Conservation (phyloP, 2,329 filamentous ascomycete species). For the Sclerotiophoma versabilis region DNA sequence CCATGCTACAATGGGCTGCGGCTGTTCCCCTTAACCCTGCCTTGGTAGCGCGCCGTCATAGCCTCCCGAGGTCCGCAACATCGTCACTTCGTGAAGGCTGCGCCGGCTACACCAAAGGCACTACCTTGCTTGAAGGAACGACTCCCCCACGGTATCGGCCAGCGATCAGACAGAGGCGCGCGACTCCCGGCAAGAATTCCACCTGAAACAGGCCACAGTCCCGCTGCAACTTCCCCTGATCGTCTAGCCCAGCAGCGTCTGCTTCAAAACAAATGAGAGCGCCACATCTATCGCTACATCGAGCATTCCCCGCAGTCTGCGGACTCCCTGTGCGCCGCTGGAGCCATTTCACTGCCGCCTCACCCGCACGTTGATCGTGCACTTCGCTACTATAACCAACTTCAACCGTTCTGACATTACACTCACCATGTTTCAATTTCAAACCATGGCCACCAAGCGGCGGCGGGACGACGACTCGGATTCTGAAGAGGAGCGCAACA, state of each 20-base stretch:
- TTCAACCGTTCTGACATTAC: conserved; percentile 13
- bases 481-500: conserved; percentile 40
- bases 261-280: conserved; percentile 42
- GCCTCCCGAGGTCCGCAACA: conserved; percentile 5
- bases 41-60: neutral
- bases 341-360: conserved; percentile 23
- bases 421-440: conserved; percentile 42
- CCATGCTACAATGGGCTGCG: conserved; percentile 11
- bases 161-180: conserved; percentile 17
- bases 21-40: conserved; percentile 14
- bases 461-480: conserved; percentile 45
- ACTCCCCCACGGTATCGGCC: conserved; percentile 24
- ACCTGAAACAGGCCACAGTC: conserved; percentile 40
- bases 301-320: conserved; percentile 24
- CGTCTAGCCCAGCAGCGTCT: conserved; percentile 30
- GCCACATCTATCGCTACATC: conserved; percentile 24
- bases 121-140: conserved; percentile 11
- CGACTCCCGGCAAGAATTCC: conserved; percentile 24
- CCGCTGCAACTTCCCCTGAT: conserved; percentile 42
- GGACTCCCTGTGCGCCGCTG: conserved; percentile 16
- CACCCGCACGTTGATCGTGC: conserved; percentile 32
- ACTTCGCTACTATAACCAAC: conserved; percentile 16
- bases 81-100: conserved; percentile 7
- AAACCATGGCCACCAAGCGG: conserved; percentile 40
- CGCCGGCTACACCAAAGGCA: conserved; percentile 10